Evolutionary conservation across 2,329 filamentous ascomycete species (phyloP).

Genomic region (Xylaria sp.): DNA sequence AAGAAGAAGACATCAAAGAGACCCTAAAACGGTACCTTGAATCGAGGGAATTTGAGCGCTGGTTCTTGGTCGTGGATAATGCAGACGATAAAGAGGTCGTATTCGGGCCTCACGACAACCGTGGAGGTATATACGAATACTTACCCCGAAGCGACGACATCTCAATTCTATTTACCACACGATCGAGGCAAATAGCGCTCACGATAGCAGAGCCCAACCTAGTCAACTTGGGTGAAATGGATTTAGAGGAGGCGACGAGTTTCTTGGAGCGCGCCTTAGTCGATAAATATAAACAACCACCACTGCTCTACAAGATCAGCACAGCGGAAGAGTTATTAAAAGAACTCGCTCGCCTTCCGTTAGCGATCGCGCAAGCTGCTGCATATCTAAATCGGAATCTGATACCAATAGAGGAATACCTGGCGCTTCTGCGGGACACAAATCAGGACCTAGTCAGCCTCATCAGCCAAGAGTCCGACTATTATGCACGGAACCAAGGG

Average conservation of each 20-base stretch:
- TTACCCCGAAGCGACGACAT: slow-evolving; percentile 52
- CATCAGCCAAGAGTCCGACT: slow-evolving; percentile 53
- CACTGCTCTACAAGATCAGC: slow-evolving; percentile 27
- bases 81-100: slow-evolving; percentile 53
- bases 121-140: slow-evolving; percentile 45
- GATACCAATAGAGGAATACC: not conserved
- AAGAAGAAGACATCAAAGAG: slow-evolving; percentile 22
- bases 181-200: slow-evolving; percentile 49
- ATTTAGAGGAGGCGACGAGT: slow-evolving; percentile 43
- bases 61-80: slow-evolving; percentile 58
- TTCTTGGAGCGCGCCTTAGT: slow-evolving; percentile 47
- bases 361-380: slow-evolving; percentile 56
- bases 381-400: slow-evolving; percentile 47
- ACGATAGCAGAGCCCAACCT: slow-evolving; percentile 48
- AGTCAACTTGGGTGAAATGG: slow-evolving; percentile 48
- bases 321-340: slow-evolving; percentile 43
- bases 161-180: slow-evolving; percentile 53
- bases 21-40: slow-evolving; percentile 44
- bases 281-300: slow-evolving; percentile 49
- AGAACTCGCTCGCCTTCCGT: slow-evolving; percentile 54
- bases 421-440: slow-evolving; percentile 46
- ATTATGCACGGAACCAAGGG: slow-evolving; percentile 45
- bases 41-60: slow-evolving; percentile 47
- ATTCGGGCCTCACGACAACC: slow-evolving; percentile 30
- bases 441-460: slow-evolving; percentile 49